Evolutionary conservation across 129 eudicot species (phyloP).

Genomic region (Calendula officinalis): DNA sequence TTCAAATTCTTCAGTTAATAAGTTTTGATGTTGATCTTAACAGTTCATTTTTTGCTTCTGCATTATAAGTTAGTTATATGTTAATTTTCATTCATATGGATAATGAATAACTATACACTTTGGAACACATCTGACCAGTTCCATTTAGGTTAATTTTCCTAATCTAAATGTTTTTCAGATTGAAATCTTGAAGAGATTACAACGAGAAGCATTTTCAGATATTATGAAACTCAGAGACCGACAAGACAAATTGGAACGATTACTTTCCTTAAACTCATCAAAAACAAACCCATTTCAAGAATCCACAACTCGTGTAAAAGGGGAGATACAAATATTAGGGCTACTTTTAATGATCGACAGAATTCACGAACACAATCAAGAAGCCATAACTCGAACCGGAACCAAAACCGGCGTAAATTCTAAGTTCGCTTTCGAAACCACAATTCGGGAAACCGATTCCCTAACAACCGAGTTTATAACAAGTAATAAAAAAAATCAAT

Average conservation of each 20-base stretch:
- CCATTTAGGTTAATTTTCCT: not conserved
- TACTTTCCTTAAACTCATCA: constrained; percentile 57
- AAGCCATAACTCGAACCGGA: constrained; percentile 61
- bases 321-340: constrained; percentile 67
- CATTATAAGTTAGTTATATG: not conserved
- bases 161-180: constrained; percentile 63
- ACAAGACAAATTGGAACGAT: constrained; percentile 90
- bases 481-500: constrained; percentile 30
- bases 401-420: constrained; percentile 56
- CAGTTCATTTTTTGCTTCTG: not conserved
- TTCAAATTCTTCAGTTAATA: not conserved
- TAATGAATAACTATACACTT: not conserved
- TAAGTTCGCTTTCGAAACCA: constrained; percentile 66
- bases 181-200: constrained; percentile 94
- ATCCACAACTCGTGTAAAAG: constrained; percentile 57
- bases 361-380: constrained; percentile 44
- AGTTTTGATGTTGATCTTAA: not conserved
- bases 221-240: constrained; percentile 93
- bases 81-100: not conserved
- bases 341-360: constrained; percentile 47
- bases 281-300: constrained; percentile 64
- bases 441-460: constrained; percentile 56
- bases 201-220: constrained; percentile 93
- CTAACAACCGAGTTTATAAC: constrained; percentile 66
- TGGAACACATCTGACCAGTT: not conserved